Evolutionary conservation across 805 yeast genomes (phyloP), one percentile per base, ranked within the genome.

Genomic region (Lipomyces japonicus): DNA sequence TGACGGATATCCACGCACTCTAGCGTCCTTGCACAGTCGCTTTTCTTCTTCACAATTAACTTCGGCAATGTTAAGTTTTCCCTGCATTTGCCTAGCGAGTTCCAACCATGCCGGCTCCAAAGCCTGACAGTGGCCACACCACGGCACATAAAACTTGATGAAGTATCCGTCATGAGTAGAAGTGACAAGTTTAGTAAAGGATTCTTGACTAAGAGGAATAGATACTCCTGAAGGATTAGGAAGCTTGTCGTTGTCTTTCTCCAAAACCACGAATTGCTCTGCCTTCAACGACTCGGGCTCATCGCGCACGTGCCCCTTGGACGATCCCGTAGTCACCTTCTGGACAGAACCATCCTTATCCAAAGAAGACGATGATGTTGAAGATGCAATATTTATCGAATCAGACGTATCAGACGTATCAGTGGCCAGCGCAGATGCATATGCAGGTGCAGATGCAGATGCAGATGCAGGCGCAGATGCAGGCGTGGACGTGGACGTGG

Each of bases 91-190:
- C 12, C 46, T 44, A 6, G 75, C 74, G 41, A 68, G 57, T 45
- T 65, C 60, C 14, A 50, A 55, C 72, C 73, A 72, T 14, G 65
- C 67, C 4, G 69, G 67, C 6, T 61, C 66, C 64, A 71, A 60
- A 5, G 58, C 59, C 16, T 46, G 52, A 55, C 74, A 72, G 57
- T 70, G 71, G 18, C 69, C 67, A 57, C 75, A 71, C 44, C 63
- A 53, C 7, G 75, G 73, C 4, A 69, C 65, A 54, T 65, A 69
- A 55, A 72, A 71, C 59, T 69, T 68, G 61, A 72, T 52, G 41
- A 71, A 58, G 72, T 74, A 72, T 21, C 70, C 65, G 53, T 68
- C 69, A 25, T 50, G 48, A 21, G 65, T 49, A 3, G 53, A 46
- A 5, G 62, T 47, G n/a, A 70, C 67, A 3, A 48, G 52, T 7